Evolutionary conservation across 2,329 filamentous ascomycete species (phyloP).

Genomic region (Diaporthe vexans): DNA sequence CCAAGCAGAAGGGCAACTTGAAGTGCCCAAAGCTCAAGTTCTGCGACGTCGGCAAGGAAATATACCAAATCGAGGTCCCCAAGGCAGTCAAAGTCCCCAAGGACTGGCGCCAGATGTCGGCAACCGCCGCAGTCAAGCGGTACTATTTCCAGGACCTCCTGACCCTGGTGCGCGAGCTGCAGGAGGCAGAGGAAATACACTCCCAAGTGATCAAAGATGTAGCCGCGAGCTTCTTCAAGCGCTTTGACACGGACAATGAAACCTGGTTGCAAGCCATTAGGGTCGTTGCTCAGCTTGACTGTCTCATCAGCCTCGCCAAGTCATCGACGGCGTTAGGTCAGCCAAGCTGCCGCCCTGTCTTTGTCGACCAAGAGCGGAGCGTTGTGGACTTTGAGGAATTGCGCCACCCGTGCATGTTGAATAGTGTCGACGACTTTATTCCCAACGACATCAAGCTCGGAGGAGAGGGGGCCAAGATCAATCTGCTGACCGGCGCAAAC

Average conservation of each 20-base stretch:
- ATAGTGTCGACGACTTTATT: constrained; percentile 92
- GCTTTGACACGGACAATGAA: constrained; percentile 89
- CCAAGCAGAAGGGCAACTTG: constrained; percentile 78
- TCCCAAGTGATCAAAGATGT: constrained; percentile 92
- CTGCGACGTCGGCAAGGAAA: constrained; percentile 93
- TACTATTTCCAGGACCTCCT: constrained; percentile 93
- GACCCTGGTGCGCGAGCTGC: constrained; percentile 85
- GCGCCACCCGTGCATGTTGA: constrained; percentile 94
- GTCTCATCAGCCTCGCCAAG: constrained; percentile 91
- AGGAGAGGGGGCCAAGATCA: constrained; percentile 85
- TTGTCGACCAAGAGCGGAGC: constrained; percentile 87
- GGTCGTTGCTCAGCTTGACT: constrained; percentile 93
- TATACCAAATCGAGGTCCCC: constrained; percentile 94
- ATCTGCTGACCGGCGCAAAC: constrained; percentile 93
- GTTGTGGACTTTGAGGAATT: constrained; percentile 93
- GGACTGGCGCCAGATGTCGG: constrained; percentile 96
- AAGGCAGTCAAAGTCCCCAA: constrained; percentile 88
- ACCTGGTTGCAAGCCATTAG: constrained; percentile 92
- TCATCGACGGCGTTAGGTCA: constrained; percentile 86
- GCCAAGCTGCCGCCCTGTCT: constrained; percentile 89
- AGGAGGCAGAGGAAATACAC: constrained; percentile 95
- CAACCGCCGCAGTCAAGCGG: constrained; percentile 89
- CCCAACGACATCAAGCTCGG: constrained; percentile 94
- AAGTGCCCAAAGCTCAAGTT: constrained; percentile 81
- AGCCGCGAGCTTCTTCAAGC: constrained; percentile 83